Evolutionary conservation across 768 basidiomycete genomes (phyloP).

Genomic region (Xerocomellus chrysenteron): DNA sequence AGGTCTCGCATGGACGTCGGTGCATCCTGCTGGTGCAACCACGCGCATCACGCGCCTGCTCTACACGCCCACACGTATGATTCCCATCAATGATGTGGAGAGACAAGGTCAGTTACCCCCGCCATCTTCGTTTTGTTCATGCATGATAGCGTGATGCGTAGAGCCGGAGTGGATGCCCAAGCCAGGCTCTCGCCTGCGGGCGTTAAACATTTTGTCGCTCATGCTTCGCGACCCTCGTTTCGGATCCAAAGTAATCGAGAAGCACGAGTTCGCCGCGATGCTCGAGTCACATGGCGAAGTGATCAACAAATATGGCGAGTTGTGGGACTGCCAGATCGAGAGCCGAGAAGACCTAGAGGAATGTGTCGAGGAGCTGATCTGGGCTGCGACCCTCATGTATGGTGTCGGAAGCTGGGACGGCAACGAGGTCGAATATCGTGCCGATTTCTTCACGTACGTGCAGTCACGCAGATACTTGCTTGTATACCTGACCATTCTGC

Average conservation of each 20-base stretch:
- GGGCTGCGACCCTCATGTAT: slow-evolving; percentile 57
- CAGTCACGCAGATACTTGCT: background rate
- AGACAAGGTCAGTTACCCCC: too few relatives aligned
- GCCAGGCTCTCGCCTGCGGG: slow-evolving; percentile 36
- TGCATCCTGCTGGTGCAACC: slow-evolving; percentile 42
- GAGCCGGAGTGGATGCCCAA: slow-evolving; percentile 28
- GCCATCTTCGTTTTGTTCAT: too few relatives aligned
- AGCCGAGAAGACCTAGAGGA: slow-evolving; percentile 40
- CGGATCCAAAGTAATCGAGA: slow-evolving; percentile 28
- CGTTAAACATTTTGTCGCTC: slow-evolving; percentile 53
- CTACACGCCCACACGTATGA: slow-evolving; percentile 24
- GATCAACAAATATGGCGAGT: slow-evolving; percentile 42
- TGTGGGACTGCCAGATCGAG: slow-evolving; percentile 45
- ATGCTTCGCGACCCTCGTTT: slow-evolving; percentile 52
- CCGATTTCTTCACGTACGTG: slow-evolving; percentile 67
- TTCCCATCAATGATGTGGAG: slow-evolving; percentile 22
- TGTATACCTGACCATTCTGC: slow-evolving; percentile 1
- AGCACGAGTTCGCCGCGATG: slow-evolving; percentile 36
- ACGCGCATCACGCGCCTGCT: slow-evolving; percentile 36
- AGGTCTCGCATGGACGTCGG: slow-evolving; percentile 61
- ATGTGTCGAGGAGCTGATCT: slow-evolving; percentile 64
- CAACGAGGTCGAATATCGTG: slow-evolving; percentile 42
- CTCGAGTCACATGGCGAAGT: slow-evolving; percentile 38
- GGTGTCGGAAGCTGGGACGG: slow-evolving; percentile 55
- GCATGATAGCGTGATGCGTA: too few relatives aligned